phyloP scores from a whole-genome alignment of 2,329 filamentous ascomycete species.

The Fusarium tanahbumbuense region DNA sequence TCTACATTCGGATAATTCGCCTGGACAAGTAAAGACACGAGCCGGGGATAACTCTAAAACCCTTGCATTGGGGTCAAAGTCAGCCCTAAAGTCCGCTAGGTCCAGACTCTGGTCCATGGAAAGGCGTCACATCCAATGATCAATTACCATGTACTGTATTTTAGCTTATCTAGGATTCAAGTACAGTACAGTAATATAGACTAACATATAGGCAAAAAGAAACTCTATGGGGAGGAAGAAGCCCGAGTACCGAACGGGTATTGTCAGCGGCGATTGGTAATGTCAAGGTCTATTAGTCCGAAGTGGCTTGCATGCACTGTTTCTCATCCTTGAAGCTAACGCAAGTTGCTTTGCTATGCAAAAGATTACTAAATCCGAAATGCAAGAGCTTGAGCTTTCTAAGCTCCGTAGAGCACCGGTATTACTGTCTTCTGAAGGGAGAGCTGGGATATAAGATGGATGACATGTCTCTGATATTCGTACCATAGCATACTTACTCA shows the following conservation, averaged over 20 bases:
- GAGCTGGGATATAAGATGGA: constrained; percentile 33
- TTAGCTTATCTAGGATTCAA: neutral
- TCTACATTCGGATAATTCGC: neutral
- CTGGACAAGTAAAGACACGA: neutral
- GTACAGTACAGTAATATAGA: neutral
- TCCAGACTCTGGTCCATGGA: constrained; percentile 20
- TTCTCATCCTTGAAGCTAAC: neutral
- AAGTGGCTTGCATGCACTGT: constrained; percentile 13
- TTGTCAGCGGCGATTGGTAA: constrained; percentile 42
- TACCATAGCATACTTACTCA: neutral
- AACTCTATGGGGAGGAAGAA: neutral
- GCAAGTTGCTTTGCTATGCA: neutral
- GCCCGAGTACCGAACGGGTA: constrained; percentile 24
- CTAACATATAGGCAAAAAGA: neutral
- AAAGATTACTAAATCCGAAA: constrained; percentile 14
- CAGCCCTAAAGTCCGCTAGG: constrained; percentile 44
- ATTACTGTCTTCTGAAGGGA: constrained; percentile 14
- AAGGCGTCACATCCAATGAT: neutral
- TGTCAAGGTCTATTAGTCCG: constrained; percentile 31
- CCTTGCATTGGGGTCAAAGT: constrained; percentile 9
- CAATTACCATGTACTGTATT: neutral
- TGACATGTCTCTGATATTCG: constrained; percentile 4
- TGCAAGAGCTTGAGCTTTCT: constrained; percentile 7
- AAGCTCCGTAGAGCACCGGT: constrained; percentile 13
- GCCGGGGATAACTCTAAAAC: constrained; percentile 43